phyloP scores from a whole-genome alignment of 441 rosid species.

The Omphalea diandra region DNA sequence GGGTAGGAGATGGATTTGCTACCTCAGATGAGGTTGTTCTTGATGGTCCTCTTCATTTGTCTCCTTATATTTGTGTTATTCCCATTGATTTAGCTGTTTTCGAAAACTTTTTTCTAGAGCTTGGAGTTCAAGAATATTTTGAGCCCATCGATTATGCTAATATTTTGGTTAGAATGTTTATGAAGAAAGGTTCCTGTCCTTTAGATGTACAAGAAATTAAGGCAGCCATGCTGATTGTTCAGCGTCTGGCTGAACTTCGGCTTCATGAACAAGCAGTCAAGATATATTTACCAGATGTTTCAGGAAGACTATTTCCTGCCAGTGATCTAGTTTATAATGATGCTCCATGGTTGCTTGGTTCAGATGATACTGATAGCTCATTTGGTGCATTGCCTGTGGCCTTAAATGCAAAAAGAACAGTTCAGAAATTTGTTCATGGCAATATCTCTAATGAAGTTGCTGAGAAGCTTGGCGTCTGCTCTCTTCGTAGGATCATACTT shows the following conservation, averaged over 20 bases:
- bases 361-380: conserved; percentile 57
- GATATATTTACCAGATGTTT: conserved; percentile 86
- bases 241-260: conserved; percentile 88
- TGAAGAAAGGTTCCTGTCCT: conserved; percentile 66
- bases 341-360: conserved; percentile 97
- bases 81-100: conserved; percentile 95
- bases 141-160: conserved; percentile 85
- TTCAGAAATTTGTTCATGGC: conserved; percentile 85
- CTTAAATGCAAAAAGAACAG: conserved; percentile 64
- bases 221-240: conserved; percentile 84
- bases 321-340: conserved; percentile 89
- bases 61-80: conserved; percentile 92
- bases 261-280: conserved; percentile 54
- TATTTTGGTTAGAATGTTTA: conserved; percentile 80
- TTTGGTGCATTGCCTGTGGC: conserved; percentile 56
- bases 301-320: conserved; percentile 79
- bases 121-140: conserved; percentile 81
- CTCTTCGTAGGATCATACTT: conserved; percentile 93
- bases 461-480: conserved; percentile 95
- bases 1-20: conserved; percentile 99
- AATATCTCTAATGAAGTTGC: conserved; percentile 98
- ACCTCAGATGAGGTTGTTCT: conserved; percentile 92
- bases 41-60: conserved; percentile 95
- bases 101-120: conserved; percentile 81
- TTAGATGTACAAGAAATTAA: conserved; percentile 80